Evolutionary conservation across 768 basidiomycete species (phyloP), one percentile per base, ranked within the genome.

Genomic region (Russula virescens): DNA sequence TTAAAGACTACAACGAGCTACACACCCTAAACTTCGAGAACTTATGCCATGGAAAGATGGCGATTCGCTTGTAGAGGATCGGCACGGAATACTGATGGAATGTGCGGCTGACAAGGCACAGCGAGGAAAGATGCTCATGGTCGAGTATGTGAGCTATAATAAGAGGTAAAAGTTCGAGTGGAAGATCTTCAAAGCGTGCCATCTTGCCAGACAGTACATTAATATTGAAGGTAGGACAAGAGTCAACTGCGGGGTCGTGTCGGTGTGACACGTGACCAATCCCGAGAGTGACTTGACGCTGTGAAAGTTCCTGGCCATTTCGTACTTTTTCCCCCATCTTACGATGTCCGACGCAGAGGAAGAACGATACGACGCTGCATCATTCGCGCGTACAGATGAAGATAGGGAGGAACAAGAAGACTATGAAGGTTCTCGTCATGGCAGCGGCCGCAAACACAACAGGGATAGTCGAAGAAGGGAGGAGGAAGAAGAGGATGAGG

Each of bases 11-110:
- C 14, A 26, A 47, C 34, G 5, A 50, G 23, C 9, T 5, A 42
- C 53, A 14, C 16, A 85, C 88, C 78, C 80, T 87, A 10, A 68
- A 69, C 69, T 88, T 91, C 16, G 78, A 80, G 35, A 84, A 79
- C 66, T 76, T 85, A 60, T 89, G 82, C 89, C 88, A 90, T 18
- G 88, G 79, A 72, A 84, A 86, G 49, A 91, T 83, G 48, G 75
- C 79, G 19, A 85, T 77, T 14, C 78, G 75, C 26, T 79, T 75
- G 67, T 92, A 93, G 25, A 92, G 75, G 31, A 72, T 64, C 11
- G 79, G 75, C 2, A 75, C 71, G 0, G 84, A 79, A 65, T 84
- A 84, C 1, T 63, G 48, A 63, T 82, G 73, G 68, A 91, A 89
- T 0, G 73, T 59, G 52, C 76, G 80, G 71, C 79, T 84, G 23